These are phyloP conservation scores for Chlamydomonas incerta DNA, from an alignment of 139 green algal genomes.

Conservation along the genomic window DNA sequence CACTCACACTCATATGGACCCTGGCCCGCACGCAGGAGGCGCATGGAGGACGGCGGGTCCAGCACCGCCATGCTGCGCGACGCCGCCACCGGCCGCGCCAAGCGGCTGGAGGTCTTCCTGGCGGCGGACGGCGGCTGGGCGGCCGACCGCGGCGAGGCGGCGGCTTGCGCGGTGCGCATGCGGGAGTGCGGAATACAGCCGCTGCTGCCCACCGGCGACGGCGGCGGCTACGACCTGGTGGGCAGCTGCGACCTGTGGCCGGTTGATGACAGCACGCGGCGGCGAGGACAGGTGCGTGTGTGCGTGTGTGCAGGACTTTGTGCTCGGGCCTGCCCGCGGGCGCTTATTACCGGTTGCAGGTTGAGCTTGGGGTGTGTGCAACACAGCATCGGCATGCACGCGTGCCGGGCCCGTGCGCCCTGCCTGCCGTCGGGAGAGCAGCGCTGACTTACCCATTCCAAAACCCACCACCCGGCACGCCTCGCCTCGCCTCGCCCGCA, in stretches of 20 bases:
- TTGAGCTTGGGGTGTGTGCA: too few relatives aligned
- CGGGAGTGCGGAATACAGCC: background rate
- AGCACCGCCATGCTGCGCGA: background rate
- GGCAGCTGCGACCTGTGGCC: background rate
- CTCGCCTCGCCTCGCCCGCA: too few relatives aligned
- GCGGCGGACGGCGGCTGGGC: background rate
- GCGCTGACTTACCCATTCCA: too few relatives aligned
- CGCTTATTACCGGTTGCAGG: too few relatives aligned
- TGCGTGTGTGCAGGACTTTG: too few relatives aligned
- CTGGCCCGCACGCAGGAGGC: too few relatives aligned
- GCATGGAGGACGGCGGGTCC: background rate
- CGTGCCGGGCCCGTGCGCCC: too few relatives aligned
- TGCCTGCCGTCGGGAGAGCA: too few relatives aligned
- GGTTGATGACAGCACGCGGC: background rate
- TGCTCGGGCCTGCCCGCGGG: too few relatives aligned
- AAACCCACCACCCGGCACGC: too few relatives aligned
- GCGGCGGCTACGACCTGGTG: background rate
- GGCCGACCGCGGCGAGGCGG: background rate
- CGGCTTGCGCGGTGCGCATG: background rate
- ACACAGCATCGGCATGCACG: too few relatives aligned
- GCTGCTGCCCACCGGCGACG: background rate
- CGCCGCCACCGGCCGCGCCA: background rate
- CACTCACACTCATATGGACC: background rate
- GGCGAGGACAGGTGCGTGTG: background rate
- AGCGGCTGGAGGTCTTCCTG: background rate